Evolutionary conservation across 345 rosid species (phyloP).

Genomic region (Chamaenerion angustifolium): DNA sequence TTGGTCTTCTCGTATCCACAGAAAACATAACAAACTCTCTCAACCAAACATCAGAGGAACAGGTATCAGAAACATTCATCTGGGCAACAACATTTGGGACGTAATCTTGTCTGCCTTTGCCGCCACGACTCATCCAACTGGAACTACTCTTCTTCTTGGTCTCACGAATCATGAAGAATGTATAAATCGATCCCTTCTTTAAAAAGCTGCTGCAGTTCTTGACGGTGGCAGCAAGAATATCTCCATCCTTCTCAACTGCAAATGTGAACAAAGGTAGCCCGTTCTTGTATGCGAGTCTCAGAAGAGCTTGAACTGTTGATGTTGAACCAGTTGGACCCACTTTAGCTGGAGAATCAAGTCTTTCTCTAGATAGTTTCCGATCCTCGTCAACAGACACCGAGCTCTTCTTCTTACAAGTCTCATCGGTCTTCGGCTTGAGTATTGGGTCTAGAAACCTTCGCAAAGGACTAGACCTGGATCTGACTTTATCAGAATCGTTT

Average conservation of each 20-base stretch:
- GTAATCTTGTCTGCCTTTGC: conserved; percentile 53
- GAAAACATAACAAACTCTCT: conserved; percentile 64
- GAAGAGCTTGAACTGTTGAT: conserved; percentile 59
- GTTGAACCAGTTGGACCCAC: conserved; percentile 17
- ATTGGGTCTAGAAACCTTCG: conserved; percentile 73
- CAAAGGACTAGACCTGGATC: conserved; percentile 68
- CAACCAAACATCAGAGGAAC: conserved; percentile 15
- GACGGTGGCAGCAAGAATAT: conserved; percentile 71
- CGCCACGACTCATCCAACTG: conserved; percentile 59
- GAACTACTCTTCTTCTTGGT: conserved; percentile 50
- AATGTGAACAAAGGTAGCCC: conserved; percentile 77
- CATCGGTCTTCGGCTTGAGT: conserved; percentile 44
- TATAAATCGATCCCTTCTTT: conserved; percentile 50
- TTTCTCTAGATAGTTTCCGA: conserved; percentile 18
- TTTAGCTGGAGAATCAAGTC: conserved; percentile 24
- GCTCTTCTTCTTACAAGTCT: conserved; percentile 27
- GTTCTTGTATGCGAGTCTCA: conserved; percentile 66
- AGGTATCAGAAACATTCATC: conserved; percentile 58
- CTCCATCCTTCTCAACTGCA: conserved; percentile 60
- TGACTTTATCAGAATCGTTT: conserved; percentile 24
- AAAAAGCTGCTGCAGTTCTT: conserved; percentile 22
- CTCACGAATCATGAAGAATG: conserved; percentile 62
- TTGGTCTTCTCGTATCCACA: conserved; percentile 32
- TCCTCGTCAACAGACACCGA: conserved; percentile 19
- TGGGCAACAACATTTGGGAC: conserved; percentile 60